Evolutionary conservation across 768 basidiomycete genomes (phyloP).

Genomic region (Gelatoporia subvermispora): DNA sequence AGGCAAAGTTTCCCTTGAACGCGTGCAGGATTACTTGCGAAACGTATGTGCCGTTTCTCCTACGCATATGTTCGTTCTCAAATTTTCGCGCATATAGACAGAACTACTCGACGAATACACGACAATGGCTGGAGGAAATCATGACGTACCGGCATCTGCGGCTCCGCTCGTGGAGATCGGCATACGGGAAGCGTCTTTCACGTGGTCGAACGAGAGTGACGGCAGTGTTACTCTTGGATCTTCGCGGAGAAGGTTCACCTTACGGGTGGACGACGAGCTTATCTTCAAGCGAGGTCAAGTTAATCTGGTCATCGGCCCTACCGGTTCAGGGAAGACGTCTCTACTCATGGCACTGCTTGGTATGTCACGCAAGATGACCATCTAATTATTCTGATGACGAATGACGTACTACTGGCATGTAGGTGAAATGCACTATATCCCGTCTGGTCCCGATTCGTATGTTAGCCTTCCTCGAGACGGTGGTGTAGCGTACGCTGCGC

Average conservation of each 20-base stretch:
- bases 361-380: slow-evolving; percentile 9
- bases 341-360: slow-evolving; percentile 59
- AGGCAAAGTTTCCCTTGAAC: slow-evolving; percentile 32
- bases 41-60: slow-evolving; percentile 2
- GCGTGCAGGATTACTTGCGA: slow-evolving; percentile 34
- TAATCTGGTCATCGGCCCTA: slow-evolving; percentile 59
- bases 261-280: slow-evolving; percentile 47
- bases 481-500: slow-evolving; percentile 44
- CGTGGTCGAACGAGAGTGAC: slow-evolving; percentile 44
- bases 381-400: not conserved
- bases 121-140: slow-evolving; percentile 9
- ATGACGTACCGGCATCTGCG: slow-evolving; percentile 4
- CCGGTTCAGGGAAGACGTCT: no score
- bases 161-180: slow-evolving; percentile 36
- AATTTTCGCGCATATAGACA: slow-evolving; percentile 25
- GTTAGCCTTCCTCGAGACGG: slow-evolving; percentile 38
- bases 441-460: no score
- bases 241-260: slow-evolving; percentile 39
- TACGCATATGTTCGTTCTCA: not conserved
- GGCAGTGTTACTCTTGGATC: slow-evolving; percentile 21
- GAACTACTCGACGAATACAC: slow-evolving; percentile 43
- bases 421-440: slow-evolving; percentile 56
- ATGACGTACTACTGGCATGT: no score
- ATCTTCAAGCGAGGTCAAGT: slow-evolving; percentile 47
- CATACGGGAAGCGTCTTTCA: slow-evolving; percentile 50